Percentiles rank a stretch among this genome's conserved stretches.
Evolutionary conservation across 768 basidiomycete genomes (phyloP).

Genomic region (Fomitopsis serialis): DNA sequence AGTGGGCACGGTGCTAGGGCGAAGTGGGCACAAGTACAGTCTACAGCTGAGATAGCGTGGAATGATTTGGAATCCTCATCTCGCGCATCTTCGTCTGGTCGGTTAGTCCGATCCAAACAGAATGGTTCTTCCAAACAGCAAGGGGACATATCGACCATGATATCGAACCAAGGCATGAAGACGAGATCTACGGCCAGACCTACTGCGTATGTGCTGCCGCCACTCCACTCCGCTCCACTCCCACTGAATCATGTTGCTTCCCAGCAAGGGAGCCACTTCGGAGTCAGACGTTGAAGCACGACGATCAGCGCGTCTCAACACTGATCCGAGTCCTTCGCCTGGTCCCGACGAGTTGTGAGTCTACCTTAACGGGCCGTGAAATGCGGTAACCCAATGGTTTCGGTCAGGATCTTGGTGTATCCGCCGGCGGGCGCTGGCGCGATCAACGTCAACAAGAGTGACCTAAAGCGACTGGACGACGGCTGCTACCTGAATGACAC

Average conservation of each 20-base stretch:
- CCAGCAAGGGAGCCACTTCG: background rate
- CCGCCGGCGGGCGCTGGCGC: constrained; percentile 66
- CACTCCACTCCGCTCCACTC: too few relatives aligned
- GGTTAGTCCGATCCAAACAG: too few relatives aligned
- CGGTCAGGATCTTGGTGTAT: constrained; percentile 65
- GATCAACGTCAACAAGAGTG: constrained; percentile 77
- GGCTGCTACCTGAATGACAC: constrained; percentile 95
- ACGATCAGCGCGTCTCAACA: constrained; percentile 3
- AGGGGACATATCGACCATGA: background rate
- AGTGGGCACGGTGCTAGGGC: background rate
- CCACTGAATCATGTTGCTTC: too few relatives aligned
- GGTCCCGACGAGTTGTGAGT: constrained; percentile 67
- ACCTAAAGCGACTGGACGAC: constrained; percentile 65
- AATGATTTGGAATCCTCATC: background rate
- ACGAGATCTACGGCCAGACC: background rate
- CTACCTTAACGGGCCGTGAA: background rate
- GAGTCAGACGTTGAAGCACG: background rate
- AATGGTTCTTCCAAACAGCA: background rate
- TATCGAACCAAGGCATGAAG: too few relatives aligned
- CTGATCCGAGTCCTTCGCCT: constrained; percentile 3
- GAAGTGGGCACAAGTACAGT: constrained; percentile 1
- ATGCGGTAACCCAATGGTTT: background rate
- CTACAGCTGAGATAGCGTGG: background rate
- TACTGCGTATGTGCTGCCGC: background rate
- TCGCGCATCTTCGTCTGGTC: too few relatives aligned